phyloP scores from a whole-genome alignment of 768 basidiomycete species.

The Clitopilus hobsonii region DNA sequence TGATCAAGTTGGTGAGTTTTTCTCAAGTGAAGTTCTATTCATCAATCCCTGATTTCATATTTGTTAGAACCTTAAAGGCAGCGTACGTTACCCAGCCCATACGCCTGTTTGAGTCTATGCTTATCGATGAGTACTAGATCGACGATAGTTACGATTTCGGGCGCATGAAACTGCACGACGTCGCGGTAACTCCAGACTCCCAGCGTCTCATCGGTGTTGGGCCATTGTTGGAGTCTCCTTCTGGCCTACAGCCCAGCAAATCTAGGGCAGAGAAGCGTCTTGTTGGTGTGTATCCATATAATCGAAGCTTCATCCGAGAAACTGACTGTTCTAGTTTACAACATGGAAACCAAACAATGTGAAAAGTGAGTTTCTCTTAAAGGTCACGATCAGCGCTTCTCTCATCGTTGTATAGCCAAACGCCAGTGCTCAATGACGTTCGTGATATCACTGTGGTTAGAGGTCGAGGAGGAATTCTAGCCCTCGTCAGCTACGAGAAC shows the following conservation, averaged over 20 bases:
- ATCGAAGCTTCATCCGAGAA: no score
- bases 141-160: constrained; percentile 56
- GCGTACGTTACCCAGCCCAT: constrained; percentile 27
- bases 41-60: constrained; percentile 3
- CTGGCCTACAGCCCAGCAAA: constrained; percentile 63
- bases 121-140: constrained; percentile 34
- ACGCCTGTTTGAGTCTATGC: no score
- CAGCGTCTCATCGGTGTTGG: constrained; percentile 63
- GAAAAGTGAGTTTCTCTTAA: constrained; percentile 51
- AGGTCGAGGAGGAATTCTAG: constrained; percentile 40
- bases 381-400: neutral
- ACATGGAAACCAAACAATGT: constrained; percentile 56
- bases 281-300: constrained; percentile 41
- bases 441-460: constrained; percentile 63
- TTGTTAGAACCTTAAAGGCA: constrained; percentile 53
- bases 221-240: constrained; percentile 57
- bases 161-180: constrained; percentile 62
- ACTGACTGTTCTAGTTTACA: constrained; percentile 48
- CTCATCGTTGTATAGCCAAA: constrained; percentile 40
- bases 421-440: constrained; percentile 70
- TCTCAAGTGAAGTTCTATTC: constrained; percentile 1
- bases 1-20: constrained; percentile 50
- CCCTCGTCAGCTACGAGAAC: constrained; percentile 70
- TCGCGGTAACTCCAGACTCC: constrained; percentile 67
- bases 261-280: constrained; percentile 71